Base-by-base conservation (phyloP, 148 eudicot species). In the Rhododendron ovatum region DNA sequence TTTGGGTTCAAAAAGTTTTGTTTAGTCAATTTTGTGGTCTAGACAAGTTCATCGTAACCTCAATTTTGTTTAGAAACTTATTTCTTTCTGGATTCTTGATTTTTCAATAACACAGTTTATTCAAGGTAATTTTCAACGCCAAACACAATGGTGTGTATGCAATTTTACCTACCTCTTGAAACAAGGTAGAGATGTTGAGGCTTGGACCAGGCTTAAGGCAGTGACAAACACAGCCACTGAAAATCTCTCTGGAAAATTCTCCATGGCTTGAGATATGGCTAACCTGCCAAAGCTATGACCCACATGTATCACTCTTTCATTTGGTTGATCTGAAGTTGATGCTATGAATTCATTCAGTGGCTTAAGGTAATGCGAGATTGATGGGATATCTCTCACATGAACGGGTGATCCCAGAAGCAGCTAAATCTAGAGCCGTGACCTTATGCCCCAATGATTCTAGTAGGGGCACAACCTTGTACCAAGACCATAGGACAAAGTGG, bases 401-500 rank as follows among this genome's bases (percentile, higher is more conserved):
- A 39, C 26, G 71, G 71, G 82, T 69, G 12, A 65, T 67, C 3
- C 90, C 90, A 0, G 67, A 67, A 50, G 80, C 81, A 0, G 88
- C 86, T 67, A 88, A 39, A 39, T 88, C 88, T 5, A 86, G 84
- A 30, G 86, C 81, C 2, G 86, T 65, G 61, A 88, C 86, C 3
- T n/a, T 50, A 76, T 88, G 90, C 8, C 51, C 63, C 0, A 37
- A 45, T 10, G 80, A 37, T 73, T 53, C 24, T 35, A 88, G 81
- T 37, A 37, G 39, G 39, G 86, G 51, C 4, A 45, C 55, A 7
- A 89, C 24, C 80, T 88, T 88, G 86, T 86, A 88, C 90, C 90
- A 88, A 47, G 84, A 83, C 90, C 90, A 88, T 28, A 86, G 81
- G 7, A 88, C 90, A 28, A 88, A 86, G 65, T 88, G 88, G 37